Conservation (phyloP, 1,284 basidiomycete species). For the Athelia psychrophila region DNA sequence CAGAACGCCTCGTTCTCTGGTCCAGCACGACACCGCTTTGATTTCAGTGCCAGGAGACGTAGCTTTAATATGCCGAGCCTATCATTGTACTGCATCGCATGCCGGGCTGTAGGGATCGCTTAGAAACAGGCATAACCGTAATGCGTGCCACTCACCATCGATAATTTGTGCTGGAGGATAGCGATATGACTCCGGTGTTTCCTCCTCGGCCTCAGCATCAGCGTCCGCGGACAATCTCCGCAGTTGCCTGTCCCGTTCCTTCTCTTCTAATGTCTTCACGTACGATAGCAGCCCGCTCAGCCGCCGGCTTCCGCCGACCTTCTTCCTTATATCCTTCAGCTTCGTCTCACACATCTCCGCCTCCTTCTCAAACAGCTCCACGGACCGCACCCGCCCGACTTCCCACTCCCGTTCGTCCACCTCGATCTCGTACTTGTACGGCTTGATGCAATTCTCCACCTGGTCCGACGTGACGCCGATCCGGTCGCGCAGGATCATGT, state of each 20-base stretch:
- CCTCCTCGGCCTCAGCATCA: slow-evolving; percentile 39
- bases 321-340: slow-evolving; percentile 80
- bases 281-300: slow-evolving; percentile 80
- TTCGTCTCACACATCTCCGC: slow-evolving; percentile 83
- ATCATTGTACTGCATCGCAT: slow-evolving; percentile 86
- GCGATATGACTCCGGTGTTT: slow-evolving; percentile 68
- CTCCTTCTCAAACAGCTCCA: slow-evolving; percentile 84
- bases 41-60: slow-evolving; percentile 81
- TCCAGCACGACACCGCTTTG: slow-evolving; percentile 84
- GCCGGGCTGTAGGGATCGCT: slow-evolving; percentile 61
- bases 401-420: slow-evolving; percentile 93
- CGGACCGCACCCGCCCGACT: slow-evolving; percentile 69
- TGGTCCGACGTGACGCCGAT: slow-evolving; percentile 94
- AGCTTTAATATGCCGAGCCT: slow-evolving; percentile 83
- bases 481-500: slow-evolving; percentile 88
- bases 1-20: slow-evolving; percentile 89
- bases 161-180: slow-evolving; percentile 90
- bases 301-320: slow-evolving; percentile 83
- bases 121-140: slow-evolving; percentile 7
- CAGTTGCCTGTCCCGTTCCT: slow-evolving; percentile 67
- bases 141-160: slow-evolving; percentile 64
- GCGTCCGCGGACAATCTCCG: slow-evolving; percentile 37
- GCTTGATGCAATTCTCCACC: slow-evolving; percentile 99
- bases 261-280: slow-evolving; percentile 82
- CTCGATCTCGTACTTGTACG: slow-evolving; percentile 96